Percentiles rank a stretch among this genome's conserved stretches.
Evolutionary conservation across 176 grass and related monocot genomes (phyloP).

Genomic region (Miscanthus lutarioriparius): DNA sequence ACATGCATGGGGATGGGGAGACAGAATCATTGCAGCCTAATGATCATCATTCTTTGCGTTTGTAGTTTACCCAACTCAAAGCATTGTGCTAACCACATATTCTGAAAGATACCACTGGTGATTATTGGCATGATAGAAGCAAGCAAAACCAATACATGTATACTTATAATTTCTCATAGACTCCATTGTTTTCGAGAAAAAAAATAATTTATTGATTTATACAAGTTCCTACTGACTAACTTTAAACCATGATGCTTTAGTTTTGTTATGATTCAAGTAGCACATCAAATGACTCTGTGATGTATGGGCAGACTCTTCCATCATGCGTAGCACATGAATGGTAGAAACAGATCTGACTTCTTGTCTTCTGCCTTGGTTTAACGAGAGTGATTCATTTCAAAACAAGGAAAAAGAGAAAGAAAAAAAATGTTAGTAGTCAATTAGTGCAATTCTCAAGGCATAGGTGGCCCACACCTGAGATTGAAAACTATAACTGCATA

Average conservation of each 20-base stretch:
- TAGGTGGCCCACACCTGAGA: background rate
- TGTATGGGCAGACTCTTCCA: background rate
- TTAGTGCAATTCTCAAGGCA: background rate
- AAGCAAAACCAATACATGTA: background rate
- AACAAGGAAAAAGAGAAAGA: no score
- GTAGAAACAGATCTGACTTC: background rate
- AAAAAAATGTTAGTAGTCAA: background rate
- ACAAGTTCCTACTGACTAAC: background rate
- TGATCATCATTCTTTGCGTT: background rate
- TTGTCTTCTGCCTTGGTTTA: background rate
- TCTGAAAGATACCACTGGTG: background rate
- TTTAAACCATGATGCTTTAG: background rate
- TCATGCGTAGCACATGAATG: background rate
- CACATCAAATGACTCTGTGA: background rate
- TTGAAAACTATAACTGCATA: background rate
- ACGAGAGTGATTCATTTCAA: background rate
- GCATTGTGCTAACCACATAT: background rate
- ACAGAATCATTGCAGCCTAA: background rate
- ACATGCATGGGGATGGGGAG: background rate
- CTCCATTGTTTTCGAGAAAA: background rate
- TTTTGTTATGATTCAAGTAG: background rate
- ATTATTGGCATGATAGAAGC: background rate
- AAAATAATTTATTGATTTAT: background rate
- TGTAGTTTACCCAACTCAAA: background rate
- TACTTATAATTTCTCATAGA: background rate